Base-by-base conservation (phyloP, 495 filamentous ascomycete species). In the Hypoxylon intermedium region DNA sequence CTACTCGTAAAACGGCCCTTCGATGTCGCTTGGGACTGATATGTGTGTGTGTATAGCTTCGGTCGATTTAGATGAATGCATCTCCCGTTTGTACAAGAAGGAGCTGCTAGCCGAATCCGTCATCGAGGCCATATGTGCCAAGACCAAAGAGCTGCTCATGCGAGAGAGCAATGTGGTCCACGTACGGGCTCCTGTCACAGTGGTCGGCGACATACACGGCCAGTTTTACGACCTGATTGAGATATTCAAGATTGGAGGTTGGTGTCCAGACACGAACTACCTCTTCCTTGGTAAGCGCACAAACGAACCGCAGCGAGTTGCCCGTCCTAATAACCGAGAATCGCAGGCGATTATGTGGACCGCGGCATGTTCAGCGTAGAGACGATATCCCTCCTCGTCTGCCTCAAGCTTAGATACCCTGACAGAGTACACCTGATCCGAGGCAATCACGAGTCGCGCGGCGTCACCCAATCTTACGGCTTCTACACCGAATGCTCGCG, bases 81-180 rank as follows among this genome's bases (percentile, higher is more conserved):
- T 98, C 76, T 85, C 89, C 67, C 86, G 94, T 53, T 85, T 98
- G 20, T 97, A 98, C 75, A 90, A 91, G 58, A 98, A 97, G 74
- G 93, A 98, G 72, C 82, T 98, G 46, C 82, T 98, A 19, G 94
- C 95, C 41, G 94, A 98, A 76, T 96, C 93, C 6, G 95, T 98
- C 37, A 93, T 98, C 72, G 94, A 98, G 77, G 94, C 95, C 67
- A 95, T 98, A 85, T 98, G 94, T 74, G 92, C 94, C 67, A 98
- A 98, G 74, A 92, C 95, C 9, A 98, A 98, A 64, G 94, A 98
- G 75, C 82, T 98, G 52, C 81, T 98, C 60, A 98, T 98, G 94
- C 95, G 94, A 72, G 94, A 98, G 84, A 97, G 93, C 82, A 98
- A 98, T 79, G 94, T 98, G 44, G 94, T 98, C 37, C 94, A 98